Percentiles rank a stretch among this genome's conserved stretches.
Conservation (phyloP, 2,329 filamentous ascomycete genomes). For the Colletotrichum costaricense region DNA sequence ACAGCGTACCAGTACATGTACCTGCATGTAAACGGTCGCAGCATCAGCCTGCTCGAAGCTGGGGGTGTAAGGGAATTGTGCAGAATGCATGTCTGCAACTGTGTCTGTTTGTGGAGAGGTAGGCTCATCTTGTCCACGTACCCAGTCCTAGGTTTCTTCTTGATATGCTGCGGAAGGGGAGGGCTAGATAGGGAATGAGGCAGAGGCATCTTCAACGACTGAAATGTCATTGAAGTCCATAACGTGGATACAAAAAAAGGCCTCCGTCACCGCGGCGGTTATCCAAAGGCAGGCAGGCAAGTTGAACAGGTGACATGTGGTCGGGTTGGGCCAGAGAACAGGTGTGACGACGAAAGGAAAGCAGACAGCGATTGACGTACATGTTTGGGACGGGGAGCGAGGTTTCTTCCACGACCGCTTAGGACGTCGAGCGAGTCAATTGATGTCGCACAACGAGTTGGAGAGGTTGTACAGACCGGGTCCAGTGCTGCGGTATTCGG, state of each 20-base stretch:
- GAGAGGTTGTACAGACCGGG: slow-evolving; percentile 24
- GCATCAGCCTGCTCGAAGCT: not conserved
- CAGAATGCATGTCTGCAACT: slow-evolving; percentile 6
- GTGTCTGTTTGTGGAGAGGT: not conserved
- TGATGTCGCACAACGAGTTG: slow-evolving; percentile 14
- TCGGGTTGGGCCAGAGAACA: not conserved
- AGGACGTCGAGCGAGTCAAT: not conserved
- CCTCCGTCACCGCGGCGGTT: not conserved
- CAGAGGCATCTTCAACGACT: not conserved
- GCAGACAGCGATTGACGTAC: slow-evolving; percentile 20
- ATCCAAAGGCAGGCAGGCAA: not conserved
- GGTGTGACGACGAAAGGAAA: not conserved
- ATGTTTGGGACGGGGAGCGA: not conserved
- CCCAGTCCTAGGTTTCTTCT: not conserved
- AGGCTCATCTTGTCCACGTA: not conserved
- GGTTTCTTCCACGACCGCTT: not conserved
- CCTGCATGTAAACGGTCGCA: slow-evolving; percentile 30
- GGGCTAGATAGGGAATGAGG: not conserved
- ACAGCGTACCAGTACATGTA: slow-evolving; percentile 32
- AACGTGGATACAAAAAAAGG: not conserved
- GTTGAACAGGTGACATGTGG: not conserved
- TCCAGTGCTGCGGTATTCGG: slow-evolving; percentile 33
- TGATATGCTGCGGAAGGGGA: not conserved
- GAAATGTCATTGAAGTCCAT: not conserved
- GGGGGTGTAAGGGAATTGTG: slow-evolving; percentile 2